A percentile compares a stretch with the other conserved stretches of the same genome.
Evolutionary conservation across 306 rosid genomes (phyloP).

Genomic region (Styphnolobium japonicum): DNA sequence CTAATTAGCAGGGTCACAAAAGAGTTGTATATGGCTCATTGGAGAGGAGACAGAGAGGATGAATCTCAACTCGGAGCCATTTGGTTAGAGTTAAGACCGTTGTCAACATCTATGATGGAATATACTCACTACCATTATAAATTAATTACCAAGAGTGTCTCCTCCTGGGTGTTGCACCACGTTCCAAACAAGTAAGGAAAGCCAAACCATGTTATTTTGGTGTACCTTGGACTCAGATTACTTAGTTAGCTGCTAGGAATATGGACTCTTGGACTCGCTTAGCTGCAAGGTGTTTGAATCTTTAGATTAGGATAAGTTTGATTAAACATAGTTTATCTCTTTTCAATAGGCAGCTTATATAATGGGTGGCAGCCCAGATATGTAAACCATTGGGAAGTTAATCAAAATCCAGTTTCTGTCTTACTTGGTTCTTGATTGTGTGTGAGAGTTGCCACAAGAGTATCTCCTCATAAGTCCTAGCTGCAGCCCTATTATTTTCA

Average conservation of each 20-base stretch:
- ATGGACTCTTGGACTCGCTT: not conserved
- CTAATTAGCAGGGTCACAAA: not conserved
- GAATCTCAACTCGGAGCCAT: not conserved
- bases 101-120: not conserved
- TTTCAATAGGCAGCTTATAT: not conserved
- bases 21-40: not conserved
- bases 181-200: not conserved
- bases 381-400: not conserved
- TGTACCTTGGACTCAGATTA: not conserved
- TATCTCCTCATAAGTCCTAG: not conserved
- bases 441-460: not conserved
- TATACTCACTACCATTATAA: not conserved
- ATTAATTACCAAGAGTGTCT: not conserved
- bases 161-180: not conserved
- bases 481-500: not conserved
- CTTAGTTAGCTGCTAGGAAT: not conserved
- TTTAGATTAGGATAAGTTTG: not conserved
- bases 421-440: not conserved
- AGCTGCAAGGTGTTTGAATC: not conserved
- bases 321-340: not conserved
- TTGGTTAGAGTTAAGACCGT: not conserved
- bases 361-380: not conserved
- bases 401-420: not conserved
- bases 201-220: not conserved
- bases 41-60: not conserved